A percentile compares a stretch with the other conserved stretches of the same genome.
These are phyloP conservation scores for Colletotrichum paranaense DNA, from an alignment of 2,329 filamentous ascomycete species.

Conservation along the genomic window DNA sequence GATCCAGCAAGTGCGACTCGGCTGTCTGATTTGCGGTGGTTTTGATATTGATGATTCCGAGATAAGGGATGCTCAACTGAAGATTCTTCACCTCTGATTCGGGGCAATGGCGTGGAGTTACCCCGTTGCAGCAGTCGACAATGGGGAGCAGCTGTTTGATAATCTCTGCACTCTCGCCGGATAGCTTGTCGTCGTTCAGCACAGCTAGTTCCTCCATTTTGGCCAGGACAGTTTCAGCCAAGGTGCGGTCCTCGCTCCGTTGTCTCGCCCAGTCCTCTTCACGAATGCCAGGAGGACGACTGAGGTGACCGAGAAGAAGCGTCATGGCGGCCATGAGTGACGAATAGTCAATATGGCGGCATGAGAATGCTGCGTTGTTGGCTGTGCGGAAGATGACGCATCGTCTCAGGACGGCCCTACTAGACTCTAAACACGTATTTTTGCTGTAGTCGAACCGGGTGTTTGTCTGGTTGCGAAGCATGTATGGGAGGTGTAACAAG, in stretches of 20 bases:
- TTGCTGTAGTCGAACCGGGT: conserved; percentile 60
- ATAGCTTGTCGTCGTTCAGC: conserved; percentile 53
- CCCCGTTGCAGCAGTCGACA: conserved; percentile 41
- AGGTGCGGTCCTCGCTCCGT: conserved; percentile 48
- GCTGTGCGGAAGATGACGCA: conserved; percentile 59
- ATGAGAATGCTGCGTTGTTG: conserved; percentile 51
- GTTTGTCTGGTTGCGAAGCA: conserved; percentile 54
- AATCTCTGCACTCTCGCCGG: conserved; percentile 54
- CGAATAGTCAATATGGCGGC: conserved; percentile 63
- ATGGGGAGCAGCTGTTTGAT: conserved; percentile 57
- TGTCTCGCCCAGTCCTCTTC: conserved; percentile 39
- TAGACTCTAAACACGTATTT: conserved; percentile 59
- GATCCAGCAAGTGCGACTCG: conserved; percentile 3
- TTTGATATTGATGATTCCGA: conserved; percentile 59
- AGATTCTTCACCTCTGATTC: conserved; percentile 40
- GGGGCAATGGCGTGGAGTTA: conserved; percentile 2
- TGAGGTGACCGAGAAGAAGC: conserved; percentile 62
- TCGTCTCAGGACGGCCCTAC: conserved; percentile 60
- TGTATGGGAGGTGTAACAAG: conserved; percentile 66
- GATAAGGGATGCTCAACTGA: conserved; percentile 57
- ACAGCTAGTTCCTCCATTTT: conserved; percentile 52
- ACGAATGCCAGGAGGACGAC: conserved; percentile 34
- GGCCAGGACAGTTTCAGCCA: conserved; percentile 47
- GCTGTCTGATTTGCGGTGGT: conserved; percentile 1
- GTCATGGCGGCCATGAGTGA: conserved; percentile 63